A percentile compares a stretch with the other conserved stretches of the same genome.
phyloP scores from a whole-genome alignment of 768 basidiomycete species.

The Naematelia aurantialba region DNA sequence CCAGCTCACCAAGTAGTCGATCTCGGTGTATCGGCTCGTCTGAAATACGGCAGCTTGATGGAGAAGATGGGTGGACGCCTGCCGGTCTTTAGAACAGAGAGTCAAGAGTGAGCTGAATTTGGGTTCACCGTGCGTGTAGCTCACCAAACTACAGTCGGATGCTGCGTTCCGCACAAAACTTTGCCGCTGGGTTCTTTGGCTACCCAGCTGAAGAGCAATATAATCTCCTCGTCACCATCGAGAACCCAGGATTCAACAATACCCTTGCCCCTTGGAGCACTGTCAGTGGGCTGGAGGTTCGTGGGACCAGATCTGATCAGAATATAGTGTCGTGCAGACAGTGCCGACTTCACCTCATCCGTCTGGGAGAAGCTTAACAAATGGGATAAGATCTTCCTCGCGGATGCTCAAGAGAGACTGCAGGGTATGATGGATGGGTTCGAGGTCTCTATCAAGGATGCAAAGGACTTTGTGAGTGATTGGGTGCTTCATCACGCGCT shows the following conservation, averaged over 20 bases:
- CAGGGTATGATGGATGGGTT: conserved; percentile 50
- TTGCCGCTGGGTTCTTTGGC: conserved; percentile 68
- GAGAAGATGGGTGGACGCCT: conserved; percentile 65
- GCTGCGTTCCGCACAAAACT: conserved; percentile 54
- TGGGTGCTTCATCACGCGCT: neutral
- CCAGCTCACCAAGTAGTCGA: conserved; percentile 52
- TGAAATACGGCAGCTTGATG: conserved; percentile 71
- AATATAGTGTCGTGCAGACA: neutral
- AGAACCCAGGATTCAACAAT: conserved; percentile 67
- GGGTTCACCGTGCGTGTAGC: neutral
- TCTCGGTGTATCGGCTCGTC: conserved; percentile 63
- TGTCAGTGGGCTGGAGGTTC: conserved; percentile 24
- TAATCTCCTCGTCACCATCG: conserved; percentile 72
- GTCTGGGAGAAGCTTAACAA: conserved; percentile 40
- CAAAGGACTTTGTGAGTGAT: conserved; percentile 38
- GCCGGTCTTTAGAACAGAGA: conserved; percentile 76
- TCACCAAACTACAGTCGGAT: conserved; percentile 55
- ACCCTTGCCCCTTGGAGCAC: conserved; percentile 82
- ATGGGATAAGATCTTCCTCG: conserved; percentile 72
- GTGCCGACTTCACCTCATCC: conserved; percentile 2
- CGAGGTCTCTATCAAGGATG: conserved; percentile 39
- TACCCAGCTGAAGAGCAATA: conserved; percentile 66
- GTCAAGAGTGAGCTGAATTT: conserved; percentile 55
- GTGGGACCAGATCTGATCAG: neutral
- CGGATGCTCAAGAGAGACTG: conserved; percentile 62